These are phyloP conservation scores for Fusarium sp. DNA, from an alignment of 2,329 filamentous ascomycete species.

Conservation along the genomic window DNA sequence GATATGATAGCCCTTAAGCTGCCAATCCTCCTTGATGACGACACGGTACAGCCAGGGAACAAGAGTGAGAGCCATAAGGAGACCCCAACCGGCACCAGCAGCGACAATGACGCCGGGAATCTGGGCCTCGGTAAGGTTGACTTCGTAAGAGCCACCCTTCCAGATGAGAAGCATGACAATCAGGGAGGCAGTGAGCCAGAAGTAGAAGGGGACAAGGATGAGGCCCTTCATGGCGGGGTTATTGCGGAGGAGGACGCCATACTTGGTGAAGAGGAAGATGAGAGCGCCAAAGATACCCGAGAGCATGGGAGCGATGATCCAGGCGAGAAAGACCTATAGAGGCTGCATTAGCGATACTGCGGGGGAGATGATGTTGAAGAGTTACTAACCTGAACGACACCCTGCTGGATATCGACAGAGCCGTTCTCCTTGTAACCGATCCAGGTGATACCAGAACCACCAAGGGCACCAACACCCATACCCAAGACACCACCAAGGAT, in stretches of 20 bases:
- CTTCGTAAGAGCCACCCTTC: slow-evolving; percentile 60
- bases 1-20: slow-evolving; percentile 67
- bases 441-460: slow-evolving; percentile 66
- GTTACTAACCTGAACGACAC: slow-evolving; percentile 61
- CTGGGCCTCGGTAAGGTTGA: slow-evolving; percentile 61
- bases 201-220: slow-evolving; percentile 66
- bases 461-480: slow-evolving; percentile 68
- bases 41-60: slow-evolving; percentile 70
- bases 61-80: slow-evolving; percentile 65
- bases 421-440: slow-evolving; percentile 56
- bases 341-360: slow-evolving; percentile 29
- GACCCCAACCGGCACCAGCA: slow-evolving; percentile 61
- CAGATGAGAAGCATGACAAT: slow-evolving; percentile 72
- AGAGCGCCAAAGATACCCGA: slow-evolving; percentile 64
- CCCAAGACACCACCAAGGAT: slow-evolving; percentile 71
- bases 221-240: slow-evolving; percentile 67
- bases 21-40: slow-evolving; percentile 71
- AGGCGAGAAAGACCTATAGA: slow-evolving; percentile 70
- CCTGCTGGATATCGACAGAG: slow-evolving; percentile 55
- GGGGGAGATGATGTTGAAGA: neutral
- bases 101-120: slow-evolving; percentile 67
- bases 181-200: slow-evolving; percentile 65
- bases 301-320: slow-evolving; percentile 70
- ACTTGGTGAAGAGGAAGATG: slow-evolving; percentile 69
- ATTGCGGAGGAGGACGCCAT: slow-evolving; percentile 64